These are phyloP conservation scores for Annulohypoxylon maeteangense DNA, from an alignment of 495 filamentous ascomycete species.

Conservation along the genomic window DNA sequence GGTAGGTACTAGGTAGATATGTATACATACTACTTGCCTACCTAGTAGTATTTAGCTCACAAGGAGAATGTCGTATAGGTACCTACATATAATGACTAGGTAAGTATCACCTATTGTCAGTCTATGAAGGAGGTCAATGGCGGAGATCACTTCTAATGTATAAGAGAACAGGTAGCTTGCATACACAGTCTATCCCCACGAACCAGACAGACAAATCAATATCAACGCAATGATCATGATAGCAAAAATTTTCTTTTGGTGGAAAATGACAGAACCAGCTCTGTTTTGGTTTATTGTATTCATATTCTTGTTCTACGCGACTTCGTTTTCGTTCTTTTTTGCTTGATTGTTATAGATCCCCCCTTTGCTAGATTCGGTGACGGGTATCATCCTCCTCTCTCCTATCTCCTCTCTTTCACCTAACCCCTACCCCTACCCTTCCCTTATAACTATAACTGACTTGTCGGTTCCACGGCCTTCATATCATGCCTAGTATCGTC, in stretches of 20 bases:
- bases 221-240: not conserved
- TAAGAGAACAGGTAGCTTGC: not conserved
- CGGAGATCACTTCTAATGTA: not conserved
- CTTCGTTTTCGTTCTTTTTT: slow-evolving; percentile 2
- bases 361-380: not conserved
- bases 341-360: not conserved
- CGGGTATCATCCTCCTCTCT: slow-evolving; percentile 23
- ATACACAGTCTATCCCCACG: not conserved
- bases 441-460: slow-evolving; percentile 37
- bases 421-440: not conserved
- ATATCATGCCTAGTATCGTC: slow-evolving; percentile 43
- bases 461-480: slow-evolving; percentile 46
- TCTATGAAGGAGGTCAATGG: not conserved
- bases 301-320: slow-evolving; percentile 8
- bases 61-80: too few relatives aligned
- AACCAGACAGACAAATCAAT: not conserved
- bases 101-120: too few relatives aligned
- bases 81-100: too few relatives aligned
- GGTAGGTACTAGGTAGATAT: too few relatives aligned
- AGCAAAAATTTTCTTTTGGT: too few relatives aligned
- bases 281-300: not conserved
- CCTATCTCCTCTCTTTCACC: not conserved
- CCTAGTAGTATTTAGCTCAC: too few relatives aligned
- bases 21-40: too few relatives aligned
- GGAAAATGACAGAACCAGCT: slow-evolving; percentile 24